These are phyloP conservation scores for Lanmaoa pseudosensibilis DNA, from an alignment of 768 basidiomycete genomes.

Conservation along the genomic window DNA sequence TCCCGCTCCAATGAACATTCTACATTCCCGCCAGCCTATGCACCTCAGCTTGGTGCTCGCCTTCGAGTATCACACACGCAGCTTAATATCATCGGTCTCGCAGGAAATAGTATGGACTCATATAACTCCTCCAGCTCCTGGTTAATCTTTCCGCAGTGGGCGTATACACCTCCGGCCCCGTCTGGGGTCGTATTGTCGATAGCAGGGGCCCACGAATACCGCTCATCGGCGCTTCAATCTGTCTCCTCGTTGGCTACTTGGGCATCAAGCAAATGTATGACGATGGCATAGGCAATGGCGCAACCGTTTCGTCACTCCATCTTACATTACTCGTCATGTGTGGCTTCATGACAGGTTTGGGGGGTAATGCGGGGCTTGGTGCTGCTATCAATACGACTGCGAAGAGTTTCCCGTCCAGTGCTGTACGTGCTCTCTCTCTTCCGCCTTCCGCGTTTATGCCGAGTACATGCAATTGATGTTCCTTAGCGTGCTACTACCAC, in stretches of 20 bases:
- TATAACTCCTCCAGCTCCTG: not conserved
- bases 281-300: constrained; percentile 42
- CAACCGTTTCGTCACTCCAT: constrained; percentile 41
- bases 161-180: constrained; percentile 71
- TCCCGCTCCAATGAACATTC: not conserved
- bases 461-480: not conserved
- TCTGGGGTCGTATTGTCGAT: constrained; percentile 82
- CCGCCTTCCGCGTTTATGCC: not conserved
- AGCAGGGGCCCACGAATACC: constrained; percentile 66
- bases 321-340: constrained; percentile 58
- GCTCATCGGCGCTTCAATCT: constrained; percentile 55
- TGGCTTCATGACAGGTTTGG: constrained; percentile 72
- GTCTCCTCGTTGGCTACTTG: constrained; percentile 69
- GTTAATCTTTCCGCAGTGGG: constrained; percentile 50
- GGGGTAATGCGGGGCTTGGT: constrained; percentile 69
- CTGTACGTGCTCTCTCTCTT: constrained; percentile 44
- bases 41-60: constrained; percentile 80
- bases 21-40: constrained; percentile 56
- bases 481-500: constrained; percentile 71
- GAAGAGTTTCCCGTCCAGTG: constrained; percentile 72
- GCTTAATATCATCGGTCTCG: constrained; percentile 78
- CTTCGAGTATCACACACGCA: constrained; percentile 77
- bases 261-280: constrained; percentile 72
- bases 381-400: constrained; percentile 81
- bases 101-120: constrained; percentile 60